These are phyloP conservation scores for Phlyctochytrium arcticum DNA, from an alignment of 192 early-diverging fungal genomes.

Conservation along the genomic window DNA sequence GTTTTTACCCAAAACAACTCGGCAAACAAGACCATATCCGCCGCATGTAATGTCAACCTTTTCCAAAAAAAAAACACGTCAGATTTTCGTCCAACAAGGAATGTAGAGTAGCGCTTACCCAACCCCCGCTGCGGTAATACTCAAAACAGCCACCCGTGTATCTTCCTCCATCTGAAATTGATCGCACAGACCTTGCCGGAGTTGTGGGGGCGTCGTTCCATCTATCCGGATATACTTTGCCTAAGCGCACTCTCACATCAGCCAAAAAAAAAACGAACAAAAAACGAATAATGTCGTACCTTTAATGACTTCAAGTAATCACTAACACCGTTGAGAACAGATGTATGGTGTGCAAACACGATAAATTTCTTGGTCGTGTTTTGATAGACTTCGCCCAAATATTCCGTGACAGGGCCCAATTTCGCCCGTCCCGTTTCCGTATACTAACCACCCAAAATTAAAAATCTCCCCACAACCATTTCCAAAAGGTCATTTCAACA, in stretches of 20 bases:
- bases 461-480: background rate
- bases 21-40: conserved; percentile 47
- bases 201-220: conserved; percentile 25
- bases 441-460: conserved; percentile 23
- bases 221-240: conserved; percentile 44
- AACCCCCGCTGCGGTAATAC: conserved; percentile 44
- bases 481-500: background rate
- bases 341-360: conserved; percentile 47
- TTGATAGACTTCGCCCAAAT: conserved; percentile 33
- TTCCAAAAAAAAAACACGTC: background rate
- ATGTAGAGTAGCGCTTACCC: conserved; percentile 16
- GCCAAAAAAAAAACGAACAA: conserved; percentile 1
- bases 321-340: conserved; percentile 27
- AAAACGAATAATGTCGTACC: conserved; percentile 9
- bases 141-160: conserved; percentile 35
- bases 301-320: conserved; percentile 13
- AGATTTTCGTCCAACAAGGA: background rate
- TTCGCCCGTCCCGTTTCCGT: conserved; percentile 35
- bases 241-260: conserved; percentile 14
- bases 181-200: conserved; percentile 38
- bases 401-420: conserved; percentile 33
- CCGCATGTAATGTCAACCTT: conserved; percentile 39
- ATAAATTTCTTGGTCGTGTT: conserved; percentile 40
- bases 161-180: conserved; percentile 34
- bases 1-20: conserved; percentile 37